Evolutionary conservation across 169 alveolate genomes (phyloP), one percentile per base, ranked within the genome.

Genomic region (Plasmodium sp.): DNA sequence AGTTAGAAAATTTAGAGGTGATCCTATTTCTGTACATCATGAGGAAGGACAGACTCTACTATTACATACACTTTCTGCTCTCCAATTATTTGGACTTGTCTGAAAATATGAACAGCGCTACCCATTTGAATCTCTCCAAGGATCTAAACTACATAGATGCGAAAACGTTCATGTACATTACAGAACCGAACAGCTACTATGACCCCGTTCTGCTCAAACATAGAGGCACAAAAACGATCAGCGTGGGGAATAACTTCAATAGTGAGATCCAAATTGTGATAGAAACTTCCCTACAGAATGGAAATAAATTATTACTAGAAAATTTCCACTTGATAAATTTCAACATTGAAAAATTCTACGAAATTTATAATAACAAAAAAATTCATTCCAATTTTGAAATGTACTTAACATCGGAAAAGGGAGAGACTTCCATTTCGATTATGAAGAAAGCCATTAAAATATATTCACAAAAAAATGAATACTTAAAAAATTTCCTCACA

Each of bases 221-320:
- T 33, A 84, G 67, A 79, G 56, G 22, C 0, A 92, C 82, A 67
- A 92, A 92, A 92, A 92, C 92, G 16, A 33, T 84, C 34, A 84
- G 93, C 72, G 91, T 84, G 9, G 93, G 93, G 2, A 92, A 92
- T 43, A 92, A 92, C 72, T 81, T 92, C 39, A 84, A 92, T 62
- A 92, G 43, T 84, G 83, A 84, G 62, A 92, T 81, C 16, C 93
- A 92, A 92, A 84, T 92, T 62, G 12, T 82, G 12, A 92, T 92
- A 14, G 93, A 92, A 92, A 84, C 93, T 10, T 84, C 93, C 1
- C 27, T 92, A 36, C 93, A 92, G 27, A 92, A 92, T 72, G 93
- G 93, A 18, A 84, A 77, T 67, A 92, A 84, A 81, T 75, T 84
- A 56, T 58, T 92, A 92, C 51, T 84, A 77, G 93, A 92, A 67